Percentiles rank a stretch among this genome's conserved stretches.
Evolutionary conservation across 768 basidiomycete genomes (phyloP).

Genomic region (Lentinula sp.): DNA sequence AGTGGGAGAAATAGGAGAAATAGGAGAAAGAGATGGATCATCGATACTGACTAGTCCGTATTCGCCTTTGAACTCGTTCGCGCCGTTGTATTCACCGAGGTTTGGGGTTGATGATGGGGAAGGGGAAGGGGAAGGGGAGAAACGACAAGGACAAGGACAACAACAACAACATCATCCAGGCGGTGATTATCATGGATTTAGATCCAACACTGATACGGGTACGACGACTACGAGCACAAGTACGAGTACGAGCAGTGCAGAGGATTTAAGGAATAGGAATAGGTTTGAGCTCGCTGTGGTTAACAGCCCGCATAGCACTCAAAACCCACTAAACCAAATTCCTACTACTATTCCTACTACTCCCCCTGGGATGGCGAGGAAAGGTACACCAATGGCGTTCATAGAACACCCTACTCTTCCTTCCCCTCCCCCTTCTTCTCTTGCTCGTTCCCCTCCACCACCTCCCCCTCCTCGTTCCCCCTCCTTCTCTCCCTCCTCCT

Average conservation of each 20-base stretch:
- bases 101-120: no score
- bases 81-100: no score
- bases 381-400: constrained; percentile 33
- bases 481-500: background rate
- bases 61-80: no score
- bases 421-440: background rate
- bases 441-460: background rate
- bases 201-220: background rate
- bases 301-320: no score
- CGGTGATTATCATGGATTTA: background rate
- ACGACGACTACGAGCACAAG: background rate
- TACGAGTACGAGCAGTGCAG: background rate
- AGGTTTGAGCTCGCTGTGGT: background rate
- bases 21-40: no score
- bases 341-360: no score
- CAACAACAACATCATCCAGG: no score
- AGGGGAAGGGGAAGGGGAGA: no score
- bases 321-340: no score
- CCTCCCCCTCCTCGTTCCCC: background rate
- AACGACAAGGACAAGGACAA: no score
- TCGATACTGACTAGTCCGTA: no score
- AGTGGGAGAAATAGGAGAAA: no score
- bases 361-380: constrained; percentile 18
- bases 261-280: background rate
- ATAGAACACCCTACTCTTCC: background rate